Evolutionary conservation across 2,329 filamentous ascomycete genomes (phyloP).

Genomic region (Paracorniculantispora psalliotae): DNA sequence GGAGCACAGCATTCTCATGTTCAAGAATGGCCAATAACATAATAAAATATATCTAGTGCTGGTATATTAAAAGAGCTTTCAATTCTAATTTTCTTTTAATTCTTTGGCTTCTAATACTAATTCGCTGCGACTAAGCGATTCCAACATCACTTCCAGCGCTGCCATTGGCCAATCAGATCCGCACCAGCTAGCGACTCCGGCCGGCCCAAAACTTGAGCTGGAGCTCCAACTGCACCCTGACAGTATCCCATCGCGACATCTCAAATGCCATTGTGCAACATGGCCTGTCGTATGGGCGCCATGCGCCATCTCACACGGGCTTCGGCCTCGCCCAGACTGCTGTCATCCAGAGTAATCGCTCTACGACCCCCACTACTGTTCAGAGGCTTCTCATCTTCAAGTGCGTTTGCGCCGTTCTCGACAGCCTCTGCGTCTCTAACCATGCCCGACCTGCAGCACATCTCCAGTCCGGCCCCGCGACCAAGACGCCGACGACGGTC

Average conservation of each 20-base stretch:
- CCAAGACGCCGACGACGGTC: slow-evolving; percentile 26
- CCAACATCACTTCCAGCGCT: neutral
- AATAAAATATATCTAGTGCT: too few species aligned
- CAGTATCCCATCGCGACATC: neutral
- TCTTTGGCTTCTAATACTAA: too few species aligned
- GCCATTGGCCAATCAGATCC: slow-evolving; percentile 5
- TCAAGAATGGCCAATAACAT: too few species aligned
- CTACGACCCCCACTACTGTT: neutral
- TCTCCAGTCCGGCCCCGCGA: slow-evolving; percentile 5
- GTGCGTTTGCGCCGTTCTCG: neutral
- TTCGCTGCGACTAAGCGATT: too few species aligned
- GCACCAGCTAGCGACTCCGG: neutral
- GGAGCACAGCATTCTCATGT: too few species aligned
- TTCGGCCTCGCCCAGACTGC: neutral
- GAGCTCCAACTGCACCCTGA: neutral
- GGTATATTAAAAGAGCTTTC: too few species aligned
- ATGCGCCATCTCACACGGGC: neutral
- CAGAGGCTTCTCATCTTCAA: neutral
- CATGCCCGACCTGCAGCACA: neutral
- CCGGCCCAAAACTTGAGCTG: neutral
- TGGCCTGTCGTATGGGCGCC: slow-evolving; percentile 9
- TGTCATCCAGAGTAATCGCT: neutral
- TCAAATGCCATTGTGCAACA: slow-evolving; percentile 1
- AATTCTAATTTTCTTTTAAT: too few species aligned
- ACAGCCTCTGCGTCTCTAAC: neutral